These are phyloP conservation scores for Taphrina betulina DNA, from an alignment of 1,139 yeast genomes.

Conservation along the genomic window DNA sequence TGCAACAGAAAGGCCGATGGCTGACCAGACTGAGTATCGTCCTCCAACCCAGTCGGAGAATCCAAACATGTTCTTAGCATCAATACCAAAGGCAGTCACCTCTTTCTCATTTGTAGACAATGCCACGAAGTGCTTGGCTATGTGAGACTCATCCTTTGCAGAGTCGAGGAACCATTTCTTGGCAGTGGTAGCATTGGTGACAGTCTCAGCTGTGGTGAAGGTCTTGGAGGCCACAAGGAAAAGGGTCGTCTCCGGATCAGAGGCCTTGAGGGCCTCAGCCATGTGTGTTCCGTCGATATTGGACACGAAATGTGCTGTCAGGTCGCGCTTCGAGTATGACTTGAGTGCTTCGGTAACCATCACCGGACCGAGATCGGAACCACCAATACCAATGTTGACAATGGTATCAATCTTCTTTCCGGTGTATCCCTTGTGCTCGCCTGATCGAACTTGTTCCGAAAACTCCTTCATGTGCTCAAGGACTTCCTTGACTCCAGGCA, in stretches of 20 bases:
- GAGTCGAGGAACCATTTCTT: conserved; percentile 83
- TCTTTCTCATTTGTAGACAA: conserved; percentile 88
- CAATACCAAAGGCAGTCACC: conserved; percentile 92
- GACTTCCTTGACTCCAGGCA: conserved; percentile 85
- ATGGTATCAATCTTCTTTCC: conserved; percentile 91
- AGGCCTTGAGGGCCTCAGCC: conserved; percentile 77
- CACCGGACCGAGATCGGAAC: conserved; percentile 97
- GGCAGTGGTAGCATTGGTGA: conserved; percentile 92
- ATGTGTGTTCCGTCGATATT: conserved; percentile 98
- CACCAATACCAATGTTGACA: conserved; percentile 98
- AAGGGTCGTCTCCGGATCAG: conserved; percentile 87
- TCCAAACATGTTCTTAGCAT: conserved; percentile 96
- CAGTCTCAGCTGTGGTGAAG: conserved; percentile 97
- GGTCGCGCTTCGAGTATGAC: conserved; percentile 68
- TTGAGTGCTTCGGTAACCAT: conserved; percentile 98
- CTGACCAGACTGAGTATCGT: conserved; percentile 98
- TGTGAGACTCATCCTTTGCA: conserved; percentile 66
- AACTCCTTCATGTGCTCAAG: conserved; percentile 95
- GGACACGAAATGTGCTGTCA: conserved; percentile 87
- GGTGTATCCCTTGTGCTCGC: conserved; percentile 94
- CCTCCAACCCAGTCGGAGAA: conserved; percentile 99
- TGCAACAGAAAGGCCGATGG: conserved; percentile 94
- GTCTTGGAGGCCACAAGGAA: conserved; percentile 92
- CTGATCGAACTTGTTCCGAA: conserved; percentile 82
- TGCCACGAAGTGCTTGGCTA: conserved; percentile 97